Percentiles rank a stretch among this genome's conserved stretches.
phyloP scores from a whole-genome alignment of 768 basidiomycete species.

The Tricholoma saponaceum region DNA sequence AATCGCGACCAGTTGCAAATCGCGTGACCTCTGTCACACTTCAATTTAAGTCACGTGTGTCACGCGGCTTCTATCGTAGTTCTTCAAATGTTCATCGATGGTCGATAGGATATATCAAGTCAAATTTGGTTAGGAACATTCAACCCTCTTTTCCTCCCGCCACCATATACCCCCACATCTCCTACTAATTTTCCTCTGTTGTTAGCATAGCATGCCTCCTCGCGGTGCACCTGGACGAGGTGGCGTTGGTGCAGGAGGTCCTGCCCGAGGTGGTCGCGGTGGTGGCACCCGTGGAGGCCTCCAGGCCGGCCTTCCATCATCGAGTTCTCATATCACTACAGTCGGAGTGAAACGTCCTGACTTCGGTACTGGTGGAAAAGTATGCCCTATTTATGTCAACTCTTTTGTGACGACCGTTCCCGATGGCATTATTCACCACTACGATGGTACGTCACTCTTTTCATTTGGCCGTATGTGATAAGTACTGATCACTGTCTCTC shows the following conservation, averaged over 20 bases:
- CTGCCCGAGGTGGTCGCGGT: conserved; percentile 30
- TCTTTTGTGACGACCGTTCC: conserved; percentile 63
- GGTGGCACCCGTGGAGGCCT: conserved; percentile 25
- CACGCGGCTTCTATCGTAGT: conserved; percentile 11
- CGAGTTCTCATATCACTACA: conserved; percentile 39
- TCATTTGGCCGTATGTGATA: neutral
- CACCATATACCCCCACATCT: conserved; percentile 10
- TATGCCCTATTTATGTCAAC: conserved; percentile 45
- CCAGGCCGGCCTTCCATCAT: conserved; percentile 19
- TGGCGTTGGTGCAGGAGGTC: conserved; percentile 22
- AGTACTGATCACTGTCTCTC: conserved; percentile 7
- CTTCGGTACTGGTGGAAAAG: conserved; percentile 53
- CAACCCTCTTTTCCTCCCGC: conserved; percentile 7
- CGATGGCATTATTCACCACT: conserved; percentile 64
- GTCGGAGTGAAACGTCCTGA: conserved; percentile 68
- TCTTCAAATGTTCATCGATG: conserved; percentile 15
- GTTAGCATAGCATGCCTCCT: conserved; percentile 34
- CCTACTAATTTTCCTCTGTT: neutral
- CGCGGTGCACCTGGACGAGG: conserved; percentile 25
- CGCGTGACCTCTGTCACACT: conserved; percentile 12
- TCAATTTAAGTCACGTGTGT: conserved; percentile 5
- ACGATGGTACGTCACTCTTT: conserved; percentile 56
- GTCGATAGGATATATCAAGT: conserved; percentile 7
- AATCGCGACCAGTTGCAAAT: conserved; percentile 7
- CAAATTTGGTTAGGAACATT: neutral